A percentile compares a stretch with the other conserved stretches of the same genome.
Conservation (phyloP, 345 rosid genomes). For the Corchorus capsularis region DNA sequence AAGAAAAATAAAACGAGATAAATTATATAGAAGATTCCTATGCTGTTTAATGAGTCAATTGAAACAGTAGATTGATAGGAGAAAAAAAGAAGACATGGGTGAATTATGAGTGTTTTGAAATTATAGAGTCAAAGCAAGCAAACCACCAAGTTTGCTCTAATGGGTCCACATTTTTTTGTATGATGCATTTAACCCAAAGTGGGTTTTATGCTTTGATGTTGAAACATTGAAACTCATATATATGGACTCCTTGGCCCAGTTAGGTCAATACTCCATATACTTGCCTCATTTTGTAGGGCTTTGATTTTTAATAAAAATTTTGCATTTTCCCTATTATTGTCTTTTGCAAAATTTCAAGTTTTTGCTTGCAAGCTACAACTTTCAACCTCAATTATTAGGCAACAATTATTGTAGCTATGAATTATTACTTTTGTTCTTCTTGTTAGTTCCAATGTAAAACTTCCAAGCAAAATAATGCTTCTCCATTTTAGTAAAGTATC, state of each 20-base stretch:
- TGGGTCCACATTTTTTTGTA: not conserved
- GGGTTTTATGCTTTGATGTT: conserved; percentile 10
- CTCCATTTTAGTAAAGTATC: too few relatives aligned
- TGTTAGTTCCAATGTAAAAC: not conserved
- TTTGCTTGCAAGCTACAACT: conserved; percentile 18
- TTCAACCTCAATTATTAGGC: not conserved
- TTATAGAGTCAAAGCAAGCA: not conserved
- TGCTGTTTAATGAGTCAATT: conserved; percentile 1
- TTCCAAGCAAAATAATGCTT: not conserved
- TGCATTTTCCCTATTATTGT: conserved; percentile 1
- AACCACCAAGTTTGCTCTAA: conserved; percentile 9
- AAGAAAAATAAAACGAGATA: not conserved
- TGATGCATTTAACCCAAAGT: conserved; percentile 5
- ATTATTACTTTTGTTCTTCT: not conserved
- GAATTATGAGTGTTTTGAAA: conserved; percentile 2
- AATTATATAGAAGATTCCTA: not conserved
- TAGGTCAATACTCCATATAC: not conserved
- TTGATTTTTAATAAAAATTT: not conserved
- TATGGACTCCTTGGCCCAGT: not conserved
- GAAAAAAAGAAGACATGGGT: not conserved
- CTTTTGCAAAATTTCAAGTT: conserved; percentile 11
- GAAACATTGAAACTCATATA: not conserved
- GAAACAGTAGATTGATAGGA: conserved; percentile 4
- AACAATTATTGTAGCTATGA: not conserved
- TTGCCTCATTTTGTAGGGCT: not conserved